Evolutionary conservation across 345 rosid species (phyloP).

Genomic region (Linum trigynum): DNA sequence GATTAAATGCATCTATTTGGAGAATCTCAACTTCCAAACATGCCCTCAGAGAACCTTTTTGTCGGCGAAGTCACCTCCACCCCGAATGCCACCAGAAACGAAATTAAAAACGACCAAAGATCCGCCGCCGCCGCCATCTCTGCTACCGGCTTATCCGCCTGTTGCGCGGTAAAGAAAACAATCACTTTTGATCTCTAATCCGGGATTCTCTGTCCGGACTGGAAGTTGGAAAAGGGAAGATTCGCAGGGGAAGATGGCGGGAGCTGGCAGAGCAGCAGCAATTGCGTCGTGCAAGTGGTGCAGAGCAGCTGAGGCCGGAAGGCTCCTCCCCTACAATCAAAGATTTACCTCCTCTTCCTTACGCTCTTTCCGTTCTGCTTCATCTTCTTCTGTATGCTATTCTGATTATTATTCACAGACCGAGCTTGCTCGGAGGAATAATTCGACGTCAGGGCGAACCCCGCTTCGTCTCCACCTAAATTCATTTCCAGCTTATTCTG

Average conservation of each 20-base stretch:
- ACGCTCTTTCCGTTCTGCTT: background rate
- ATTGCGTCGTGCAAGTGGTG: background rate
- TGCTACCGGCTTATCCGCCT: background rate
- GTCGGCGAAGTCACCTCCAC: conserved; percentile 2
- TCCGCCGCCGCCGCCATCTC: conserved; percentile 12
- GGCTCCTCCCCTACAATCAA: background rate
- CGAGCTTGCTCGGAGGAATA: background rate
- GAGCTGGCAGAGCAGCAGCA: background rate
- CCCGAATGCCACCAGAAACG: conserved; percentile 5
- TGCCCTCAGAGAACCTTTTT: no score
- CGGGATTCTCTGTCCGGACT: background rate
- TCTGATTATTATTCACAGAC: background rate
- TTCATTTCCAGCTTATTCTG: background rate
- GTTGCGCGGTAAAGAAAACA: background rate
- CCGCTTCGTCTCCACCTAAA: background rate
- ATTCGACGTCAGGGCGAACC: background rate
- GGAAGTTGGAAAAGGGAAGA: background rate
- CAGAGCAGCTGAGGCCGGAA: background rate
- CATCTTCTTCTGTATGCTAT: background rate
- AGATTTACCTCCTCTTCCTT: background rate
- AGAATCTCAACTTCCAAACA: no score
- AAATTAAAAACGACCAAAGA: conserved; percentile 14
- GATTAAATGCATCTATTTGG: no score
- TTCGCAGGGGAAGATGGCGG: background rate
- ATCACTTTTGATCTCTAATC: background rate